Evolutionary conservation across 2,329 filamentous ascomycete genomes (phyloP).

Genomic region (Biscogniauxia mediterranea): DNA sequence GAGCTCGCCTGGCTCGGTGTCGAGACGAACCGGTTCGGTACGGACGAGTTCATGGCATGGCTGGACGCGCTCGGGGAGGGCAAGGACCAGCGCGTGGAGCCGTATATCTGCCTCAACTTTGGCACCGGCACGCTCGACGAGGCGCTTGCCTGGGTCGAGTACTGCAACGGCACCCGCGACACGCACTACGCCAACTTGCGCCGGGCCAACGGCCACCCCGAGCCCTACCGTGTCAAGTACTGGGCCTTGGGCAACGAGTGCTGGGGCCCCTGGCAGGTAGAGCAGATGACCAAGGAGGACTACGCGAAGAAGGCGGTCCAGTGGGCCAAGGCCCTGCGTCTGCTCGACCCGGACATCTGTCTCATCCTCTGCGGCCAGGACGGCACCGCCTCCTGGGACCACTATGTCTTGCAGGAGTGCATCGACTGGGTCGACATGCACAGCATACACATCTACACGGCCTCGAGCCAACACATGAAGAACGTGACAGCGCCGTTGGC

Average conservation of each 20-base stretch:
- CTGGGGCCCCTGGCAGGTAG: conserved; percentile 67
- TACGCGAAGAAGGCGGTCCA: conserved; percentile 68
- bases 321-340: conserved; percentile 70
- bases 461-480: conserved; percentile 46
- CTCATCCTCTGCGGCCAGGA: conserved; percentile 75
- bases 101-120: conserved; percentile 78
- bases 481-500: conserved; percentile 62
- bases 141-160: conserved; percentile 76
- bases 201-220: conserved; percentile 68
- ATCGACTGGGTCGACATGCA: conserved; percentile 72
- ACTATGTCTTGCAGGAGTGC: conserved; percentile 69
- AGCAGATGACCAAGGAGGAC: conserved; percentile 66
- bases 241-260: conserved; percentile 81
- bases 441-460: conserved; percentile 77
- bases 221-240: conserved; percentile 81
- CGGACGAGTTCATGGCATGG: conserved; percentile 85
- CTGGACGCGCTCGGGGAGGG: conserved; percentile 67
- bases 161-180: conserved; percentile 76
- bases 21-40: conserved; percentile 78
- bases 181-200: conserved; percentile 82
- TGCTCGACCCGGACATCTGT: conserved; percentile 66
- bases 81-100: conserved; percentile 62
- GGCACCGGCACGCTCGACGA: conserved; percentile 64
- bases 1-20: conserved; percentile 78
- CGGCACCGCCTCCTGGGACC: conserved; percentile 69